These are phyloP conservation scores for Helianthus tuberosus DNA, from an alignment of 129 eudicot species.

Conservation along the genomic window DNA sequence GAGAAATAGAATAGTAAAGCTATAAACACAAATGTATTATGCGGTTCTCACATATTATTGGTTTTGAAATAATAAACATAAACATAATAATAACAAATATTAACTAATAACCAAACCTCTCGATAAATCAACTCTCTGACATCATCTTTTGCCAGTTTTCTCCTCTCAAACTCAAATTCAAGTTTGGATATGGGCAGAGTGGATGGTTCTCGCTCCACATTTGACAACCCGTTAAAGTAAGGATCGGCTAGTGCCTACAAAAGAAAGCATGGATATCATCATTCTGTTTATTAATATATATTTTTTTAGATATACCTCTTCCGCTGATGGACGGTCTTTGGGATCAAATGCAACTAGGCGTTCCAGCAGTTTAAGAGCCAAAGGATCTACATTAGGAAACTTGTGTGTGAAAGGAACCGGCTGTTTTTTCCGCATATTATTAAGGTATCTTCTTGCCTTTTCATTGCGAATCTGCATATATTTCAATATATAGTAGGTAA, in stretches of 20 bases:
- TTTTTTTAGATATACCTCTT: constrained; percentile 34
- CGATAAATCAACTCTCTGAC: constrained; percentile 91
- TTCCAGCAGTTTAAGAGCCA: constrained; percentile 36
- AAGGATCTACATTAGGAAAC: constrained; percentile 42
- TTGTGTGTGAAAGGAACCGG: constrained; percentile 39
- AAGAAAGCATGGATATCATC: constrained; percentile 2
- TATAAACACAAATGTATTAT: too few relatives aligned
- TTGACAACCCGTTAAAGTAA: constrained; percentile 75
- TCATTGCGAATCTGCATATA: constrained; percentile 44
- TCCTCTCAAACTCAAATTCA: constrained; percentile 90
- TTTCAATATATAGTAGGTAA: not conserved
- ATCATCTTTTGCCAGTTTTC: constrained; percentile 85
- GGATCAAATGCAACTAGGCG: constrained; percentile 41
- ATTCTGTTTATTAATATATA: too few relatives aligned
- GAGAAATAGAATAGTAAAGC: too few relatives aligned
- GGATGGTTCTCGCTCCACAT: constrained; percentile 81
- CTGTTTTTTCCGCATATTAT: constrained; percentile 51
- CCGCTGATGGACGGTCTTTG: constrained; percentile 38
- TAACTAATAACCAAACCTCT: constrained; percentile 54
- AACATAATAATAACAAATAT: not conserved
- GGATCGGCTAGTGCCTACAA: constrained; percentile 84
- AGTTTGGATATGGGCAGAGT: constrained; percentile 87
- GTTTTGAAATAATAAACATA: not conserved
- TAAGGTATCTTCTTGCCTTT: constrained; percentile 46
- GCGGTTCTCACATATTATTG: too few relatives aligned